These are phyloP conservation scores for Neurospora sp. DNA, from an alignment of 495 filamentous ascomycete genomes.

Conservation along the genomic window DNA sequence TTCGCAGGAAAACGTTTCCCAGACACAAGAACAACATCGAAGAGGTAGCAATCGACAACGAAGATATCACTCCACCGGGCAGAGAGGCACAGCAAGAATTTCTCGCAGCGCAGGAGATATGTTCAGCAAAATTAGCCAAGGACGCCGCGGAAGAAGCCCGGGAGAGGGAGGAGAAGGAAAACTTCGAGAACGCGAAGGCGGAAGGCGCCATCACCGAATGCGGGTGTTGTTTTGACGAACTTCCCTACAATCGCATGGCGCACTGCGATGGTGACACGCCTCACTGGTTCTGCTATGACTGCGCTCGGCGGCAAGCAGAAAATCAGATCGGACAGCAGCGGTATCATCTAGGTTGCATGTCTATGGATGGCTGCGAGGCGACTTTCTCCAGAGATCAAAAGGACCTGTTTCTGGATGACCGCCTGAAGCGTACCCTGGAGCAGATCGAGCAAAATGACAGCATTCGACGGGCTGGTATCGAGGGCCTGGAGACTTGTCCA, in stretches of 20 bases:
- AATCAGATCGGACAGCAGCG: conserved; percentile 52
- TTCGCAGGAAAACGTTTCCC: background rate
- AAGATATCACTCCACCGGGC: background rate
- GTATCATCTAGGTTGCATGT: conserved; percentile 49
- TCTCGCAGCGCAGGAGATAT: conserved; percentile 13
- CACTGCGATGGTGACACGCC: conserved; percentile 46
- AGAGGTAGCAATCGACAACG: conserved; percentile 2
- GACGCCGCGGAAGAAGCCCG: conserved; percentile 17
- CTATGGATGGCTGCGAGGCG: conserved; percentile 33
- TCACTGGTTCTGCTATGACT: conserved; percentile 58
- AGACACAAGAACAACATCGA: conserved; percentile 11
- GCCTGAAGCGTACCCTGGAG: conserved; percentile 47
- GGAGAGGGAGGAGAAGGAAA: conserved; percentile 32
- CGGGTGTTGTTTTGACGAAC: conserved; percentile 59
- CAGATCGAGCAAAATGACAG: conserved; percentile 58
- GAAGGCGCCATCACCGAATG: conserved; percentile 49
- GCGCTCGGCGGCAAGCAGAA: conserved; percentile 54
- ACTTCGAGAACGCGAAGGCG: conserved; percentile 31
- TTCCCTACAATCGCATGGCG: conserved; percentile 53
- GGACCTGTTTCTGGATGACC: conserved; percentile 46
- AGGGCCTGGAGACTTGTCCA: conserved; percentile 60
- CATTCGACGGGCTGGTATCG: conserved; percentile 52
- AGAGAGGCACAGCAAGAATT: conserved; percentile 19
- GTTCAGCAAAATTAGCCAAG: conserved; percentile 7
- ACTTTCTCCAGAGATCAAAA: conserved; percentile 38